Conservation (phyloP, 768 basidiomycete genomes). For the Lentinula lateritia region DNA sequence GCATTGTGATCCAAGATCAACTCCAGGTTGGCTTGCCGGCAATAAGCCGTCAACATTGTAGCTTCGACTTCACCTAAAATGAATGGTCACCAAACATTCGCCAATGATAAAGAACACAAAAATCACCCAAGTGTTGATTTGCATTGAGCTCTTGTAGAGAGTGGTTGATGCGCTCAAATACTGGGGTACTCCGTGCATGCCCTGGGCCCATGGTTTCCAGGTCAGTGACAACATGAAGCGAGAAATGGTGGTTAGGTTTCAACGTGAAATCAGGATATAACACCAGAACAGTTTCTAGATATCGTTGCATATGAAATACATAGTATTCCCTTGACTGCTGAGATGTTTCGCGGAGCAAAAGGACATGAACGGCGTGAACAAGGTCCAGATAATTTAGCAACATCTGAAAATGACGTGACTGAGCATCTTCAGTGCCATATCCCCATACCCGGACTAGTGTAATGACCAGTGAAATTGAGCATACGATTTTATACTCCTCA, state of each 20-base stretch:
- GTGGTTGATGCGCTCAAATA: not conserved
- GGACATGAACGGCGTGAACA: not conserved
- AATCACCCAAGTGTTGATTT: not conserved
- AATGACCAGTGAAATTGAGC: too few relatives aligned
- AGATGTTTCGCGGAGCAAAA: not conserved
- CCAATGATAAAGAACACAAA: not conserved
- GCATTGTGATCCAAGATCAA: not conserved
- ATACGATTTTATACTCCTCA: not conserved
- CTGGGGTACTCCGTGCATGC: not conserved
- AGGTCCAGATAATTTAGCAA: not conserved
- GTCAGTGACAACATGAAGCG: not conserved
- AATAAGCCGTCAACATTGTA: too few relatives aligned
- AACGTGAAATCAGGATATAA: not conserved
- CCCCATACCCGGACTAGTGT: too few relatives aligned
- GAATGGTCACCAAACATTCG: not conserved
- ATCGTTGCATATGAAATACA: not conserved
- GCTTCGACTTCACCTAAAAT: not conserved
- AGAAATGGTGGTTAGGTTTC: not conserved
- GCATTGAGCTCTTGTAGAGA: not conserved
- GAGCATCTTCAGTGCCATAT: too few relatives aligned
- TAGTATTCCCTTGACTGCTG: not conserved
- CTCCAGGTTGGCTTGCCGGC: not conserved
- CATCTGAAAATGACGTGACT: not conserved
- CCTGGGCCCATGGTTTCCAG: not conserved
- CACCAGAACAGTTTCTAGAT: not conserved